phyloP scores from a whole-genome alignment of 164 flowering plant genomes.

The Cinnamomum micranthum region DNA sequence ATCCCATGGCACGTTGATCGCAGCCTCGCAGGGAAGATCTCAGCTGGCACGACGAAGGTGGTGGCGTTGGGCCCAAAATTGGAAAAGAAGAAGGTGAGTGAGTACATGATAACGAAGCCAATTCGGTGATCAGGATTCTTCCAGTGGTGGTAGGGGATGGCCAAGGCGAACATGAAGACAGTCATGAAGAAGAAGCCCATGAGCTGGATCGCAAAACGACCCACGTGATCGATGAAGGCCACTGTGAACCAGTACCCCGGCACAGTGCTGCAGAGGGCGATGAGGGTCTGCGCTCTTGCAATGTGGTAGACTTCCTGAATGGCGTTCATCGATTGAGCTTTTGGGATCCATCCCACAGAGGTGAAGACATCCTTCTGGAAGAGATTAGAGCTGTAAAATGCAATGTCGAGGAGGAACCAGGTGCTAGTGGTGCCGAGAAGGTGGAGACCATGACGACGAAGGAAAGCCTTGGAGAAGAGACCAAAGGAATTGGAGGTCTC shows the following conservation, averaged over 20 bases:
- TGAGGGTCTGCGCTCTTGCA: slow-evolving; percentile 27
- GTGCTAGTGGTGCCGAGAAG: slow-evolving; percentile 20
- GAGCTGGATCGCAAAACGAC: slow-evolving; percentile 29
- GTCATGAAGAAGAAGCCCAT: slow-evolving; percentile 42
- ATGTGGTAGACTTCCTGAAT: slow-evolving; percentile 28
- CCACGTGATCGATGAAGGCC: slow-evolving; percentile 26
- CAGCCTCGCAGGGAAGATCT: slow-evolving; percentile 20
- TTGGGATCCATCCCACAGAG: slow-evolving; percentile 36
- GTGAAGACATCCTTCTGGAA: slow-evolving; percentile 32
- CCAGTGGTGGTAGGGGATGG: slow-evolving; percentile 21
- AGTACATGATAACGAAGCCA: slow-evolving; percentile 14
- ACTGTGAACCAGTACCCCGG: slow-evolving; percentile 42
- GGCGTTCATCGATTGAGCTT: slow-evolving; percentile 28
- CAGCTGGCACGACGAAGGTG: slow-evolving; percentile 21
- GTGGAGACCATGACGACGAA: slow-evolving; percentile 15
- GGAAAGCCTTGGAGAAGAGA: slow-evolving; percentile 17
- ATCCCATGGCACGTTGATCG: slow-evolving; percentile 21
- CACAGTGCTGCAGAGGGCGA: slow-evolving; percentile 36
- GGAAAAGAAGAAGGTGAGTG: slow-evolving; percentile 22
- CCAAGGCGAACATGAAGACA: slow-evolving; percentile 29
- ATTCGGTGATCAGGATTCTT: slow-evolving; percentile 6
- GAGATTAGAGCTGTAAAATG: slow-evolving; percentile 37
- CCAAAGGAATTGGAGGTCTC: slow-evolving; percentile 1
- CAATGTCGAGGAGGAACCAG: slow-evolving; percentile 44
- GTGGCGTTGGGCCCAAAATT: slow-evolving; percentile 24